Conservation (phyloP, 208 protist genomes). For the Trypanosoma cruzi region DNA sequence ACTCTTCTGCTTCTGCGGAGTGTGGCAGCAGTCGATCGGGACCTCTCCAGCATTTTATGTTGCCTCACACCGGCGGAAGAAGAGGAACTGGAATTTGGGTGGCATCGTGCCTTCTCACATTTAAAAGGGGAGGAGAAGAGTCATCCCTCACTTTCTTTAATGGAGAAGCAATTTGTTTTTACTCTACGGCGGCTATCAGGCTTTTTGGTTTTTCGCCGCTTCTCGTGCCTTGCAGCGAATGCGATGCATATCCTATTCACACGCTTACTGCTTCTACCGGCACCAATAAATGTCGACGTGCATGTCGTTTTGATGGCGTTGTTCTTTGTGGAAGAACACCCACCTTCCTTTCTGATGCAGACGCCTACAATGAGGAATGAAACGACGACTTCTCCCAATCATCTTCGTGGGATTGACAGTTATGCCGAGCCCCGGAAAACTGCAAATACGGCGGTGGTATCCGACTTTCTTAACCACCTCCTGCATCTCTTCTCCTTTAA, state of each 20-base stretch:
- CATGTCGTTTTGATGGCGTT: conserved; percentile 2
- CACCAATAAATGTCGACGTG: neutral
- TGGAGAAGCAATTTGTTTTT: conserved; percentile 8
- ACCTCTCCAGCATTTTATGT: conserved; percentile 9
- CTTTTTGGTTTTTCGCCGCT: conserved; percentile 13
- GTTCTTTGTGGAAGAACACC: conserved; percentile 6
- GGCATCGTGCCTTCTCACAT: neutral
- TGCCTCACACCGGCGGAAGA: conserved; percentile 6
- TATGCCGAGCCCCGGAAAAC: neutral
- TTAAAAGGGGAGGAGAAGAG: neutral
- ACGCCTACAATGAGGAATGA: neutral
- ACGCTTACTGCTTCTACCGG: neutral
- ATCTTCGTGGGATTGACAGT: neutral
- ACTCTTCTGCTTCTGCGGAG: conserved; percentile 16
- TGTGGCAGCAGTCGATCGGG: neutral
- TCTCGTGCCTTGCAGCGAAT: conserved; percentile 16
- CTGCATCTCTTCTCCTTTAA: conserved; percentile 11
- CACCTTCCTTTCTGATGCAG: neutral
- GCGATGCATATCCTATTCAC: conserved; percentile 18
- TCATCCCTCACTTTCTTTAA: neutral
- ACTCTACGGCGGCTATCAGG: conserved; percentile 12
- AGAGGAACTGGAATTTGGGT: conserved; percentile 2
- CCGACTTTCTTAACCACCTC: conserved; percentile 2
- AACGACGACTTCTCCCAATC: neutral
- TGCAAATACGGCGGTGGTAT: neutral